Base-by-base conservation (phyloP, 2,329 filamentous ascomycete species). In the Alternaria tenuissima region DNA sequence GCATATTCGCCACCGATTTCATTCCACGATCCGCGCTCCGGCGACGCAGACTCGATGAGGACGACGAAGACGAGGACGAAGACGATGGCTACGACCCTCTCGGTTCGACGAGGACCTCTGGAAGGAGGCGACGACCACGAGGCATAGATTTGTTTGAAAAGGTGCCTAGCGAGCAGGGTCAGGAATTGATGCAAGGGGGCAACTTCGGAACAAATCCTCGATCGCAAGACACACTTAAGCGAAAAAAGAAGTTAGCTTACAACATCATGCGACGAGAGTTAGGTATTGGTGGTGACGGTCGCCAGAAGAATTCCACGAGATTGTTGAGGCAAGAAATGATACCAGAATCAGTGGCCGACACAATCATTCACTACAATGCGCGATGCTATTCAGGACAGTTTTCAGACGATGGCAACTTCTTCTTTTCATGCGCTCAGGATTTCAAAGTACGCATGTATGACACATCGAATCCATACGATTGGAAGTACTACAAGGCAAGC, bases 361-460 rank as follows among this genome's bases (percentile, higher is more conserved):
- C 91, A 72, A 91, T 97, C 62, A 90, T 98, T 63, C 91, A 96
- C 71, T 96, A 94, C 75, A 88, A 94, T 56, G 86, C 90, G 5
- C 89, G 92, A 41, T 94, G 95, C 54, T 98, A 98, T 74, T 97
- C 93, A 3, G 95, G 95, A 1, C 94, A 98, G 75, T 99, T 98
- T 76, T 97, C 93, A 0, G 92, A 96, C 66, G 95, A 99, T 70
- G 95, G 95, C 26, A 96, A 97, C 78, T 98, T 98, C 82, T 98
- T 97, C 82, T 98, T 94, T 76, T 89, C 91, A 6, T 95, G 91
- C 72, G 91, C 91, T 9, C 93, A 97, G 78, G 94, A 98, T 78
- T 97, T 97, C 81, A 91, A 89, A 68, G 93, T 99, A 9, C 90
- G 94, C 54, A 94, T 99, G 92, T 99, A 98, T 79, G 94, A 98